These are phyloP conservation scores for Fusarium brevicatenulatum DNA, from an alignment of 2,329 filamentous ascomycete genomes.

Conservation along the genomic window DNA sequence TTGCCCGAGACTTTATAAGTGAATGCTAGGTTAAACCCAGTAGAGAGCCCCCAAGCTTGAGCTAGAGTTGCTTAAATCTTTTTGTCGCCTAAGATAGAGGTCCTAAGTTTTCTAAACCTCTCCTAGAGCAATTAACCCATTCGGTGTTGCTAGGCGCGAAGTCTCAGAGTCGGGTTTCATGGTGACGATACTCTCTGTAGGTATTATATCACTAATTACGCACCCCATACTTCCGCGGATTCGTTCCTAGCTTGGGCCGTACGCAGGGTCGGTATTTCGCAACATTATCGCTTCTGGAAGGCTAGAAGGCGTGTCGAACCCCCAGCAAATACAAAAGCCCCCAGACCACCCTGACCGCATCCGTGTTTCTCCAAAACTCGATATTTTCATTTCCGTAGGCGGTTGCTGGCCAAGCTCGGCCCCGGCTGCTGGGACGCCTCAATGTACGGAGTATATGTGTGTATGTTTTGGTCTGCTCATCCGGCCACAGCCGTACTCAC, in stretches of 20 bases:
- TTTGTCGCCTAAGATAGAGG: neutral
- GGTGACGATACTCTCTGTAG: neutral
- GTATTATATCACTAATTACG: constrained; percentile 24
- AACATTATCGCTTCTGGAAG: constrained; percentile 26
- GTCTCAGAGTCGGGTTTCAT: constrained; percentile 11
- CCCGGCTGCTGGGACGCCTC: neutral
- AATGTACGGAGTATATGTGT: neutral
- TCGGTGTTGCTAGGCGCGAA: neutral
- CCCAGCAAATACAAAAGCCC: neutral
- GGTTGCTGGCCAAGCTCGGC: constrained; percentile 2
- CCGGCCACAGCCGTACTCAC: neutral
- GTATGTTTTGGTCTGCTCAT: neutral
- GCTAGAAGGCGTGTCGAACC: constrained; percentile 20
- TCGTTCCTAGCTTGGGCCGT: constrained; percentile 29
- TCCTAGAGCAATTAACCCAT: neutral
- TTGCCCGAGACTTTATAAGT: neutral
- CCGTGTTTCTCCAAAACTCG: neutral
- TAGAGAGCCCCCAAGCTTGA: neutral
- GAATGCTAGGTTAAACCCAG: neutral
- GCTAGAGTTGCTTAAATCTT: neutral
- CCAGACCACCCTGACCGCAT: neutral
- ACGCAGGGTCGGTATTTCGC: constrained; percentile 7
- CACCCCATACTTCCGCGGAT: constrained; percentile 35
- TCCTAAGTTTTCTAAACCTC: neutral
- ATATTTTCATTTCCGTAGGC: neutral